These are phyloP conservation scores for Colletotrichum cordylinicola DNA, from an alignment of 2,329 filamentous ascomycete species.

Conservation along the genomic window DNA sequence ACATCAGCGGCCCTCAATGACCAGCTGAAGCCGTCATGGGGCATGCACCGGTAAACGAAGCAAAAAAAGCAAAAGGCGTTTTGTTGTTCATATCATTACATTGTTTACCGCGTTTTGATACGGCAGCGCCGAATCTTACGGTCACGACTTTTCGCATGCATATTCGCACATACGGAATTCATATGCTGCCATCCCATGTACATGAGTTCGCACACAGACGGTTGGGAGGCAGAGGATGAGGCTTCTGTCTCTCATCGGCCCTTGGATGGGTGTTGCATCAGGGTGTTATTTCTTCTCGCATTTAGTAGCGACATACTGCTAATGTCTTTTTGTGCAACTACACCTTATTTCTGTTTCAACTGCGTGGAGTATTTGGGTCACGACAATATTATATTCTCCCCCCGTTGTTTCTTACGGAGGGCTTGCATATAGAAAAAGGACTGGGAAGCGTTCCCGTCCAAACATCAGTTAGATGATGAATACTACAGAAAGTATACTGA, in stretches of 20 bases:
- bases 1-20: slow-evolving; percentile 71
- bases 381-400: slow-evolving; percentile 13
- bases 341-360: slow-evolving; percentile 8
- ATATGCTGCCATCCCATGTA: slow-evolving; percentile 9
- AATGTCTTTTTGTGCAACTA: slow-evolving; percentile 21
- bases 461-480: slow-evolving; percentile 19
- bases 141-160: slow-evolving; percentile 15
- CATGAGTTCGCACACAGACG: slow-evolving; percentile 3
- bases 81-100: slow-evolving; percentile 21
- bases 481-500: slow-evolving; percentile 12
- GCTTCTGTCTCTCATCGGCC: not conserved
- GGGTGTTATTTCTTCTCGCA: slow-evolving; percentile 20
- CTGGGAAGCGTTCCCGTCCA: not conserved
- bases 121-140: slow-evolving; percentile 21
- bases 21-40: slow-evolving; percentile 66
- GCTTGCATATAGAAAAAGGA: slow-evolving; percentile 18
- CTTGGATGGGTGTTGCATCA: not conserved
- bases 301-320: slow-evolving; percentile 23
- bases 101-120: slow-evolving; percentile 16
- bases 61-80: not conserved
- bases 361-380: slow-evolving; percentile 23
- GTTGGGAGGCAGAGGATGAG: not conserved
- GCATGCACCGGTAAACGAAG: slow-evolving; percentile 49
- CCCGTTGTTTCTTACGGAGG: not conserved
- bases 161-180: slow-evolving; percentile 6